Evolutionary conservation across 148 eudicot species (phyloP).

Genomic region (Suaeda aralocaspica): DNA sequence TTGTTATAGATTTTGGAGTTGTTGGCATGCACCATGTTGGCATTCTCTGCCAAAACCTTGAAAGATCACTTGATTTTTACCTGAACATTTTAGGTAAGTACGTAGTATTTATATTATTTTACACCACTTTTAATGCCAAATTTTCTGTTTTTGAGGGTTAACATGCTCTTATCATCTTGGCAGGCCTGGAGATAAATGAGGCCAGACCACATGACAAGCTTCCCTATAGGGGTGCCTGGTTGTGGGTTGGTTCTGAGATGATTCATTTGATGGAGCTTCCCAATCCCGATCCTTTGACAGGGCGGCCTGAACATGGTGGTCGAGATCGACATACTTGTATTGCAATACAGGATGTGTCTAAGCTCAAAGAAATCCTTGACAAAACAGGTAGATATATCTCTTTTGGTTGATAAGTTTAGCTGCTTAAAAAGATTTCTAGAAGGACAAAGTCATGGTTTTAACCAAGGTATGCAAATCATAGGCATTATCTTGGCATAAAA

Average conservation of each 20-base stretch:
- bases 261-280: slow-evolving; percentile 99
- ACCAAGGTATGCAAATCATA: background rate
- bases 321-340: slow-evolving; percentile 92
- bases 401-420: background rate
- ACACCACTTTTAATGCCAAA: background rate
- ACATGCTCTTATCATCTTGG: background rate
- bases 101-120: no score
- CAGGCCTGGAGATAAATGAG: slow-evolving; percentile 91
- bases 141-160: background rate
- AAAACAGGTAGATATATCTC: slow-evolving; percentile 43
- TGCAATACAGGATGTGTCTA: slow-evolving; percentile 72
- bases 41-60: slow-evolving; percentile 89
- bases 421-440: background rate
- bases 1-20: slow-evolving; percentile 73
- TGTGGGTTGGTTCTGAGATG: slow-evolving; percentile 98
- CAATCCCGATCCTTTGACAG: slow-evolving; percentile 90
- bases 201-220: slow-evolving; percentile 96
- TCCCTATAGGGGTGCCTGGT: slow-evolving; percentile 97
- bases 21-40: slow-evolving; percentile 93
- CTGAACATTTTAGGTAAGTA: slow-evolving; percentile 75
- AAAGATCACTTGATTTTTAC: slow-evolving; percentile 88
- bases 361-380: slow-evolving; percentile 79
- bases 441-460: background rate
- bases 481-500: no score
- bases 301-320: slow-evolving; percentile 94